Conservation (phyloP, 257 asterid species). For the Phtheirospermum japonicum region DNA sequence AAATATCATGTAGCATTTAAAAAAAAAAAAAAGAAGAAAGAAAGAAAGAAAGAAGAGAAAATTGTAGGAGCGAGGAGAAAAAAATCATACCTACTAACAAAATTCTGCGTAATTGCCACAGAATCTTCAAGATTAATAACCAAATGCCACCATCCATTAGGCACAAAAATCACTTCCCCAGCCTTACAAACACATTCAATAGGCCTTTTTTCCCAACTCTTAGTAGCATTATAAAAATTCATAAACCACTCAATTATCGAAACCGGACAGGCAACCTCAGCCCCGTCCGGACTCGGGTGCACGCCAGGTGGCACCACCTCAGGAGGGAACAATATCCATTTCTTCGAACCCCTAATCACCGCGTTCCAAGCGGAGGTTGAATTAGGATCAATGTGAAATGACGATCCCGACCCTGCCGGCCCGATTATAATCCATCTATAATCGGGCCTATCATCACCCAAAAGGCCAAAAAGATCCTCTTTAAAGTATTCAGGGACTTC, state of each 20-base stretch:
- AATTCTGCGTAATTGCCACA: conserved; percentile 94
- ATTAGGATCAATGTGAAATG: conserved; percentile 96
- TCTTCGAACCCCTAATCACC: conserved; percentile 83
- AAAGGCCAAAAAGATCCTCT: conserved; percentile 88
- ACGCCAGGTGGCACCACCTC: conserved; percentile 99
- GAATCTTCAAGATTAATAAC: conserved; percentile 91
- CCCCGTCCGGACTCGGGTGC: conserved; percentile 92
- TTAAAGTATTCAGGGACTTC: conserved; percentile 63
- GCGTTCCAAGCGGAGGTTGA: conserved; percentile 99
- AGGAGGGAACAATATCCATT: conserved; percentile 95
- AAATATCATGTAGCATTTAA: background rate
- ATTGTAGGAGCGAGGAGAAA: background rate
- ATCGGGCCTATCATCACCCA: conserved; percentile 86
- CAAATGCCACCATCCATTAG: conserved; percentile 99
- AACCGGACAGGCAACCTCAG: conserved; percentile 97
- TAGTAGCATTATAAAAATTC: conserved; percentile 79
- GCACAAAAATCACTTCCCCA: conserved; percentile 92
- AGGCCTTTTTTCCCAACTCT: conserved; percentile 67
- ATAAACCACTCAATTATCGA: conserved; percentile 96
- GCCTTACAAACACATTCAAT: conserved; percentile 89
- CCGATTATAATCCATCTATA: conserved; percentile 93
- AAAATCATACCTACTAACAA: conserved; percentile 77
- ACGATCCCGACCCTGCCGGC: conserved; percentile 97
- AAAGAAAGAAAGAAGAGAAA: no score
- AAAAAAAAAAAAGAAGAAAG: background rate